These are phyloP conservation scores for Viola odorata DNA, from an alignment of 345 rosid species.

Conservation along the genomic window DNA sequence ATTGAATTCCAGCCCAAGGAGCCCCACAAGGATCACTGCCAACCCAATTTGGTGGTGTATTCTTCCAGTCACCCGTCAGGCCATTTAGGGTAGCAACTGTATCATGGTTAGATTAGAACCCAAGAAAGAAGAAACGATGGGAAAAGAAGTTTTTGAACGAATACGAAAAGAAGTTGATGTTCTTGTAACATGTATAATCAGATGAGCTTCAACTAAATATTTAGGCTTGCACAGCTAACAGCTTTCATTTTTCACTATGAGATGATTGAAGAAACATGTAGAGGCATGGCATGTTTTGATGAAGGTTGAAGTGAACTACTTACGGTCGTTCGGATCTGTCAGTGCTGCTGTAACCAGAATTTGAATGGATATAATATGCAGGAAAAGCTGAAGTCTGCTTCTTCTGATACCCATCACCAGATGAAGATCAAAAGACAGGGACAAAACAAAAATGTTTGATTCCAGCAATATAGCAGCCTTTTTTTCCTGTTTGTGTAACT, in stretches of 20 bases:
- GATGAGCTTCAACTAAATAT: neutral
- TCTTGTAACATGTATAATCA: neutral
- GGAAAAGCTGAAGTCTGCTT: neutral
- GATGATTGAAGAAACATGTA: neutral
- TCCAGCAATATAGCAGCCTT: too few species aligned
- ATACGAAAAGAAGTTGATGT: neutral
- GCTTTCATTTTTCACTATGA: neutral
- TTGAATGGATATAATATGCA: neutral
- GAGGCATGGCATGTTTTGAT: neutral
- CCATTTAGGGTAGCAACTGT: neutral
- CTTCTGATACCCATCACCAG: too few species aligned
- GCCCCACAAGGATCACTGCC: slow-evolving; percentile 7
- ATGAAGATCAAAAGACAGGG: too few species aligned
- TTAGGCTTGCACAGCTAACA: too few species aligned
- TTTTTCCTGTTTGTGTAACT: too few species aligned
- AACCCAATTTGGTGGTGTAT: slow-evolving; percentile 3
- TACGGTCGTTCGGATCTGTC: slow-evolving; percentile 3
- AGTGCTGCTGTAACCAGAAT: neutral
- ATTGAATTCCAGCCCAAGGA: slow-evolving; percentile 5
- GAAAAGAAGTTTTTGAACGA: neutral
- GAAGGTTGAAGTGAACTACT: neutral
- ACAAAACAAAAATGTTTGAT: too few species aligned
- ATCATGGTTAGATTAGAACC: neutral
- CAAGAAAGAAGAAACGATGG: neutral
- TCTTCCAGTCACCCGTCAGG: neutral